Evolutionary conservation across 345 rosid genomes (phyloP).

Genomic region (Eucalyptus pauciflora): DNA sequence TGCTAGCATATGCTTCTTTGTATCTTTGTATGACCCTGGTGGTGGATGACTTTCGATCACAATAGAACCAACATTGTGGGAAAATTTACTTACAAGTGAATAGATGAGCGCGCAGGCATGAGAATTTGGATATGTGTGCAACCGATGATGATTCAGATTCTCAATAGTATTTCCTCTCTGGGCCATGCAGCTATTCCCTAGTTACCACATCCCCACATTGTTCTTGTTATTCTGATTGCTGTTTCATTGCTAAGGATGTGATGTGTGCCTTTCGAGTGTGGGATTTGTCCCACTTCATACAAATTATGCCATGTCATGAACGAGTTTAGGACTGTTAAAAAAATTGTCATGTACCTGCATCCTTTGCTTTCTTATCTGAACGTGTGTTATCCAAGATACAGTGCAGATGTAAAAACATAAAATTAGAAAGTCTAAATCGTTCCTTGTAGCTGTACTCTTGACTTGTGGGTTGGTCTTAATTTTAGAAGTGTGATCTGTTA

Average conservation of each 20-base stretch:
- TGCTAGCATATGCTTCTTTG: not conserved
- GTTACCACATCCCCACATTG: not conserved
- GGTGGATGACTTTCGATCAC: not conserved
- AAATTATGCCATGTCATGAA: not conserved
- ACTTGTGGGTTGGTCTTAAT: not conserved
- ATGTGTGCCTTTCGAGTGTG: not conserved
- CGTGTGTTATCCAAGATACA: not conserved
- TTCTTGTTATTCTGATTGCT: not conserved
- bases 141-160: not conserved
- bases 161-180: not conserved
- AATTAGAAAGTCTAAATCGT: not conserved
- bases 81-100: not conserved
- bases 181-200: not conserved
- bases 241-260: not conserved
- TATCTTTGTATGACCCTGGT: not conserved
- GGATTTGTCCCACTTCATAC: not conserved
- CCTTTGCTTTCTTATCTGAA: not conserved
- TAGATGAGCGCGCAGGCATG: not conserved
- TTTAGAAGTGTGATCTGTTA: not conserved
- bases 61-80: not conserved
- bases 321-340: not conserved
- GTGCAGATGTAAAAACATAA: not conserved
- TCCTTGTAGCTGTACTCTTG: not conserved
- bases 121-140: not conserved
- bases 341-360: not conserved